Evolutionary conservation across 495 filamentous ascomycete species (phyloP), one percentile per base, ranked within the genome.

Genomic region (Trichoderma reesei): DNA sequence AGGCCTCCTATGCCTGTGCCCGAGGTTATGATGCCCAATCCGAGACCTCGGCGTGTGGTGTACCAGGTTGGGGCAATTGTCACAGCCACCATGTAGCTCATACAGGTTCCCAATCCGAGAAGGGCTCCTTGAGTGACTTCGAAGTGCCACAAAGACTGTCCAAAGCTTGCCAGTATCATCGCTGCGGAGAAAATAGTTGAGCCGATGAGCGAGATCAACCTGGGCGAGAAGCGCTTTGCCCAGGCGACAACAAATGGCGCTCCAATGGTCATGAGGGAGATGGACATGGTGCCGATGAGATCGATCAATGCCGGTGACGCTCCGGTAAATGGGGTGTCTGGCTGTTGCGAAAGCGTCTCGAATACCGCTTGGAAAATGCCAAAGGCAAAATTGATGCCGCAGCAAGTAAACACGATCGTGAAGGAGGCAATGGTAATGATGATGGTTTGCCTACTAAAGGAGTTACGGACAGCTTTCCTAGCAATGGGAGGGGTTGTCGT

Each of bases 21-120:
- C 13, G 85, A 82, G 0, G 89, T 82, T 3, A 85, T 82, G 61
- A 91, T 85, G 2, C 88, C 86, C 70, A 87, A 90, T 9, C 90
- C 90, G 34, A 94, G 80, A 54, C 84, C 85, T 14, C 89, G 82
- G 5, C 82, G 80, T 36, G 82, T 83, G 33, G 74, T 76, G 74
- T 94, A 94, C 91, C 91, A 94, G 68, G 94, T 89, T 3, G 89
- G 84, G 1, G 88, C 79, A n/a, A 92, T 83, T 13, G 85, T 83
- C 1, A 88, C 85, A 33, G 83, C 87, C 18, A 84, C 80, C 10
- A 87, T 88, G 73, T 90, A 96, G 31, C 86, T 80, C 63, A 94
- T 88, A 2, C 90, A 89, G 74, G 92, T 82, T 0, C 88, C 90
- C 41, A 85, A 70, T 36, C 90, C 90, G 64, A 94, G 89, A 62